Evolutionary conservation across 2,329 filamentous ascomycete species (phyloP).

Genomic region (Diaporthe caulivora): DNA sequence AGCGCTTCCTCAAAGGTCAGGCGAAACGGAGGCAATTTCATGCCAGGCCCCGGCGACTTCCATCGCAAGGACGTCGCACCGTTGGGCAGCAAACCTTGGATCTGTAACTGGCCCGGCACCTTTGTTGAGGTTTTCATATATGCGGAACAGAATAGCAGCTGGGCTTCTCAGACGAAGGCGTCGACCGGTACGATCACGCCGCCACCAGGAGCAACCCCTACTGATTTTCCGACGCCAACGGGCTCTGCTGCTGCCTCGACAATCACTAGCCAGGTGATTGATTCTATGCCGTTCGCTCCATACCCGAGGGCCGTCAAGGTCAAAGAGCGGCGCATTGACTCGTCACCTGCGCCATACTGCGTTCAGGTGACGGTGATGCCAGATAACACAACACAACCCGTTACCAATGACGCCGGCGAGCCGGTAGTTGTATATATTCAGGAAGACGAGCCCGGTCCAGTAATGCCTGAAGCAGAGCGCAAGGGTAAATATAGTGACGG

Average conservation of each 20-base stretch:
- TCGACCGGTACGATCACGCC: slow-evolving; percentile 39
- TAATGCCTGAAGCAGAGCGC: slow-evolving; percentile 20
- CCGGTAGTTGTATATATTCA: slow-evolving; percentile 52
- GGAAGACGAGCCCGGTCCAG: slow-evolving; percentile 52
- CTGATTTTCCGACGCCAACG: slow-evolving; percentile 34
- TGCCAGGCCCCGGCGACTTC: slow-evolving; percentile 44
- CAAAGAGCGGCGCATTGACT: slow-evolving; percentile 62
- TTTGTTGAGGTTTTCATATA: slow-evolving; percentile 70
- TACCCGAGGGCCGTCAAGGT: slow-evolving; percentile 69
- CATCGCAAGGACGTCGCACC: slow-evolving; percentile 55
- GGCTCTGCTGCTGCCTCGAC: slow-evolving; percentile 22
- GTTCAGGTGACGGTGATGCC: slow-evolving; percentile 60
- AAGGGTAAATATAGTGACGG: neutral
- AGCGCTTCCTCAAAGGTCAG: slow-evolving; percentile 44
- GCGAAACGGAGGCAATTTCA: slow-evolving; percentile 32
- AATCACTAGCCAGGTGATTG: slow-evolving; percentile 3
- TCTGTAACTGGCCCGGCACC: slow-evolving; percentile 70
- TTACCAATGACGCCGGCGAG: slow-evolving; percentile 46
- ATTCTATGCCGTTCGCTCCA: slow-evolving; percentile 44
- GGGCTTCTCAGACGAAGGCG: slow-evolving; percentile 36
- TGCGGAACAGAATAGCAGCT: slow-evolving; percentile 63
- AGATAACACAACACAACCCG: slow-evolving; percentile 53
- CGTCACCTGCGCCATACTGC: slow-evolving; percentile 56
- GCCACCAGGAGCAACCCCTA: slow-evolving; percentile 36
- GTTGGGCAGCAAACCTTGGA: slow-evolving; percentile 67